Base-by-base conservation (phyloP, 805 yeast species). In the Pichia manshurica region DNA sequence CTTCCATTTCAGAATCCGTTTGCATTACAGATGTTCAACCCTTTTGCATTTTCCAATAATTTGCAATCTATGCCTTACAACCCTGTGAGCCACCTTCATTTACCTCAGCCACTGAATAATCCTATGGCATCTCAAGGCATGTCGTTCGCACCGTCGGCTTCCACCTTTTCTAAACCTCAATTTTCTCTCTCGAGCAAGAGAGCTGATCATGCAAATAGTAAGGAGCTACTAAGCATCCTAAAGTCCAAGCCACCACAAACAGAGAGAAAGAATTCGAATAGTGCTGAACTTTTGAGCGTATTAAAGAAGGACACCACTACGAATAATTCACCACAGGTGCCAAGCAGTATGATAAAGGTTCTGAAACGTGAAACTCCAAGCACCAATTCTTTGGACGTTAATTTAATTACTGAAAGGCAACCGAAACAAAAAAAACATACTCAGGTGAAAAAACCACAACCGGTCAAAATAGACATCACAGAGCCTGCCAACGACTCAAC, bases 201-300 rank as follows among this genome's bases (percentile, higher is more conserved):
- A 42, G 59, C 67, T n/a, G 63, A 60, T 35, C 63, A 58, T 45
- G 54, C 65, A 1, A 59, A 66, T 44, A 60, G 67, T 46, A 63
- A 61, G 42, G 63, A 65, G 48, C 43, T 67, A 28, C 48, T 67
- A 45, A 58, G 63, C 39, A 54, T 66, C 23, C 47, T 62, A 35
- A 62, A 57, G 16, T 52, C 58, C 10, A 53, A 53, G 32, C 51
- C 54, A 2, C 28, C 48, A 10, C 21, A 10, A 16, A 33, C 22
- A 19, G 46, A 46, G 10, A 17, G 36, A 4, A 37, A 38, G 16
- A 28, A 32, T 13, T 20, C 50, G 5, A 36, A 25, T 13, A 38
- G 44, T 36, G 20, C 47, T 29, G 48, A 46, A 12, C 40, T 53
- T 8, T 35, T 53, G 39, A 46, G 32, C 31, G 10, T 53, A 10